phyloP scores from a whole-genome alignment of 2,329 filamentous ascomycete genomes.

The Penicillium hordei region DNA sequence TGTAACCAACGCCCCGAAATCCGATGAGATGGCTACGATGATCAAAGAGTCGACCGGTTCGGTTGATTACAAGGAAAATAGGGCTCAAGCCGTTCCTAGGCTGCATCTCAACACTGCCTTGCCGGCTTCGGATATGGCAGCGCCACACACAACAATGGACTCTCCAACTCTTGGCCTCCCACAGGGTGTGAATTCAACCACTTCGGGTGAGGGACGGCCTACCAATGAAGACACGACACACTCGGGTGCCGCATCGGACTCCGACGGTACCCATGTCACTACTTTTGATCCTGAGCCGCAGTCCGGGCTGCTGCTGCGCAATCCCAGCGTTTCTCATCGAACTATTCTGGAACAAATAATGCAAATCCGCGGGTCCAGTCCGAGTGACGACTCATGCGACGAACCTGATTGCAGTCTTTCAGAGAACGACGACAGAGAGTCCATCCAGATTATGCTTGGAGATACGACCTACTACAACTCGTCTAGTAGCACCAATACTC shows the following conservation, averaged over 20 bases:
- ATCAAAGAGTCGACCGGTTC: constrained; percentile 20
- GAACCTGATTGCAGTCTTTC: constrained; percentile 43
- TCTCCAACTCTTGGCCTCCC: constrained; percentile 46
- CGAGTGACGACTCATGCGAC: constrained; percentile 43
- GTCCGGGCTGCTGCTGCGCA: constrained; percentile 50
- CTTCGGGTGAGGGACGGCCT: constrained; percentile 4
- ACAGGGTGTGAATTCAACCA: constrained; percentile 11
- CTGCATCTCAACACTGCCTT: constrained; percentile 31
- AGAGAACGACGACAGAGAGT: constrained; percentile 53
- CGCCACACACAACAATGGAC: constrained; percentile 36
- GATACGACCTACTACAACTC: constrained; percentile 45
- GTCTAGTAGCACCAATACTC: constrained; percentile 32
- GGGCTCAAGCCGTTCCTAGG: constrained; percentile 19
- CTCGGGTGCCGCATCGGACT: constrained; percentile 57
- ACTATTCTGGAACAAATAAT: constrained; percentile 52
- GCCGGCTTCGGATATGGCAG: constrained; percentile 14
- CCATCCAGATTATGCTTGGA: constrained; percentile 57
- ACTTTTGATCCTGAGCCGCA: constrained; percentile 71
- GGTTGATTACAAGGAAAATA: constrained; percentile 14
- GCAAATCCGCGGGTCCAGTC: constrained; percentile 49
- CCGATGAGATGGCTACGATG: constrained; percentile 26
- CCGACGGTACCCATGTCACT: constrained; percentile 61
- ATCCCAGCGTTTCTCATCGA: constrained; percentile 35
- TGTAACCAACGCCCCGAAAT: constrained; percentile 5
- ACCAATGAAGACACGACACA: constrained; percentile 16